phyloP scores from a whole-genome alignment of 2,329 filamentous ascomycete species.

The Fusarium humuli region DNA sequence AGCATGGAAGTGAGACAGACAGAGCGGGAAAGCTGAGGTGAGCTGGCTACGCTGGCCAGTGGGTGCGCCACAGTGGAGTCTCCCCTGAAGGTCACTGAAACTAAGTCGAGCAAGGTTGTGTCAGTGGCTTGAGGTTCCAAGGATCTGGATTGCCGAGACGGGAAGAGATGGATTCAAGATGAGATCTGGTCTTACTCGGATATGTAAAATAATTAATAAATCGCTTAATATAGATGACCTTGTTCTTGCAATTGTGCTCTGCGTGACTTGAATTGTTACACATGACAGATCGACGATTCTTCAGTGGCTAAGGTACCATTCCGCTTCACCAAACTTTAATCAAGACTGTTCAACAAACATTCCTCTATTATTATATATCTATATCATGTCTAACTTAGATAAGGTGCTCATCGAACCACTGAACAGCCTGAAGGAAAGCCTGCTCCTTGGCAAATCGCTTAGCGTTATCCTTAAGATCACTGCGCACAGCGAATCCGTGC shows the following conservation, averaged over 20 bases:
- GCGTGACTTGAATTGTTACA: neutral
- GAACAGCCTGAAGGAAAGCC: constrained; percentile 79
- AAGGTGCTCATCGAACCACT: constrained; percentile 74
- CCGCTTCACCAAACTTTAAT: constrained; percentile 12
- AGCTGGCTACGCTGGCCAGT: constrained; percentile 8
- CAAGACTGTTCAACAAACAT: neutral
- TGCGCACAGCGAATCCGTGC: constrained; percentile 81
- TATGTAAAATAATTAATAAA: neutral
- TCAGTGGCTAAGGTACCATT: neutral
- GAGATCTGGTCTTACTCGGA: constrained; percentile 13
- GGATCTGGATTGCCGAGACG: constrained; percentile 26
- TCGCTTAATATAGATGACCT: neutral
- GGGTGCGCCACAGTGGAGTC: constrained; percentile 36
- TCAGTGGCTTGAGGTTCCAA: constrained; percentile 35
- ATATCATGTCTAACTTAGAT: constrained; percentile 2
- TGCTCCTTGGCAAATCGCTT: constrained; percentile 80
- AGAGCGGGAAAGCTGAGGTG: neutral
- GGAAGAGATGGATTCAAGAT: constrained; percentile 16
- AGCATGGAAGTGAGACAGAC: constrained; percentile 2
- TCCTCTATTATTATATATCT: neutral
- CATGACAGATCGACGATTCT: neutral
- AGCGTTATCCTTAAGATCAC: constrained; percentile 62
- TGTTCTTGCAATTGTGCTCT: no score
- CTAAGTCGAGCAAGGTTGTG: constrained; percentile 14
- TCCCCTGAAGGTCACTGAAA: constrained; percentile 38